Conservation (phyloP, 495 filamentous ascomycete species). For the Apiosordaria backusii region DNA sequence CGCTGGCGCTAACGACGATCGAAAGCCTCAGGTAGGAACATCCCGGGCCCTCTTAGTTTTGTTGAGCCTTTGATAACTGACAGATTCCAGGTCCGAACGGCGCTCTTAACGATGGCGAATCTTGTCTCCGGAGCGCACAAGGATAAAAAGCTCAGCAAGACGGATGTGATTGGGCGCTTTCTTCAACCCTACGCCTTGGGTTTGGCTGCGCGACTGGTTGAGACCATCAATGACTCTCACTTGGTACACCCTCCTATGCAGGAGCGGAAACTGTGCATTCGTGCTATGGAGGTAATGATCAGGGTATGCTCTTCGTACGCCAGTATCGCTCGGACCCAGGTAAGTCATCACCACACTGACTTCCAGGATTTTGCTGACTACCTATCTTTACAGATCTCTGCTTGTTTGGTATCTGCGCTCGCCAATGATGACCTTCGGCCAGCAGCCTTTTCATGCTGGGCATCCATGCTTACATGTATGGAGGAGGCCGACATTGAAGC, state of each 20-base stretch:
- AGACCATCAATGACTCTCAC: constrained; percentile 70
- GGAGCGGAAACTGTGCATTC: constrained; percentile 71
- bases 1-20: constrained; percentile 61
- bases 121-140: constrained; percentile 54
- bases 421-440: constrained; percentile 66
- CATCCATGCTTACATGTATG: constrained; percentile 65
- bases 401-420: constrained; percentile 82
- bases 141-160: constrained; percentile 43
- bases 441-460: constrained; percentile 80
- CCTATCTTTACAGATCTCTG: constrained; percentile 59
- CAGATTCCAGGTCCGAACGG: constrained; percentile 50
- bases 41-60: neutral
- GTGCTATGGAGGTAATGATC: constrained; percentile 86
- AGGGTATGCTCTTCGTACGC: constrained; percentile 64
- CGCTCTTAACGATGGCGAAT: constrained; percentile 63
- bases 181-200: constrained; percentile 82
- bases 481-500: constrained; percentile 73
- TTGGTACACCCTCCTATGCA: constrained; percentile 47
- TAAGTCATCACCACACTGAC: constrained; percentile 35
- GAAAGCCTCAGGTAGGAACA: constrained; percentile 47
- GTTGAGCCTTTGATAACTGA: constrained; percentile 17
- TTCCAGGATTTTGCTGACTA: constrained; percentile 1
- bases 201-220: constrained; percentile 78
- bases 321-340: constrained; percentile 80
- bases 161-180: constrained; percentile 67